Base-by-base conservation (phyloP, 2,329 filamentous ascomycete species). In the Monosporascus sp. region DNA sequence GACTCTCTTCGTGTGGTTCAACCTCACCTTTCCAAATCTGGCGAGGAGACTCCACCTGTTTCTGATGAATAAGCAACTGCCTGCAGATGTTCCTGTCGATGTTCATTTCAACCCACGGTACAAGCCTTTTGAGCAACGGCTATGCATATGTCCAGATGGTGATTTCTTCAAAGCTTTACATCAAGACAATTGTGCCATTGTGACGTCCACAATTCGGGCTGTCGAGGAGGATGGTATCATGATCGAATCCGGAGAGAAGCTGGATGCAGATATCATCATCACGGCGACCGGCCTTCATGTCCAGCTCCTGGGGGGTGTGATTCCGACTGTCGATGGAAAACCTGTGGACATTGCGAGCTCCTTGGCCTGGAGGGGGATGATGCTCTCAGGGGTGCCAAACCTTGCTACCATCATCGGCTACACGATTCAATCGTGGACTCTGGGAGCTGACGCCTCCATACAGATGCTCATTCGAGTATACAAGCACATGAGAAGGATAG, bases 121-220 rank as follows among this genome's bases (percentile, higher is more conserved):
- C 53, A 75, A 78, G 17, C 80, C 81, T 0, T 82, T 85, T 80
- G 80, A 88, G 49, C 86, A 90, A 62, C 78, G 86, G 1, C 70
- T 89, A n/a, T 89, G 86, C 57, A 71, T 85, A 38, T 80, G 64
- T 8, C 63, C 68, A 18, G 69, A 76, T 20, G 72, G 73, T 0
- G 74, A 78, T 55, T 75, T 78, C 51, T 79, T 74, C 57, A 54
- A 62, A 3, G 68, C 70, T 1, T 59, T 78, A 37, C 67, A 68
- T 1, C 65, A 58, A 1, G 69, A 70, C 2, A 75, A 73, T 41
- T 74, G 70, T 2, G 65, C 68, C 15, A 63, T 80, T 0, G 70
- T 73, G 3, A 80, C 77, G 0, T 76, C 68, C 42, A 62, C 56
- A 5, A 79, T 83, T 56, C 65, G 72, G 25, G 71, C 63, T 0